A percentile compares a stretch with the other conserved stretches of the same genome.
Conservation (phyloP, 2,329 filamentous ascomycete species). For the Allantophomopsis cytisporea region DNA sequence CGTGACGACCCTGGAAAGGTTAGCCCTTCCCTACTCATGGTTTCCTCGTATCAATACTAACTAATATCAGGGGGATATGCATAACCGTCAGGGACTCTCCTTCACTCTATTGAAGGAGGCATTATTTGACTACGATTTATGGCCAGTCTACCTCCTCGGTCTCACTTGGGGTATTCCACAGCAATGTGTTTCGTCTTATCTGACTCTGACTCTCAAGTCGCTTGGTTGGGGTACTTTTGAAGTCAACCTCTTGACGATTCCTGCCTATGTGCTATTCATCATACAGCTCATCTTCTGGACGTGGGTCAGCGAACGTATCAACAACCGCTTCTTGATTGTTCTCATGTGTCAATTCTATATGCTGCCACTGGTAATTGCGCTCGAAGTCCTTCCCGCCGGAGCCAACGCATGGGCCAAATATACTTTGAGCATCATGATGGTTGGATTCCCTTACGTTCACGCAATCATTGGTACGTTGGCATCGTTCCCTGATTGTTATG, state of each 20-base stretch:
- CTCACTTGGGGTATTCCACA: constrained; percentile 34
- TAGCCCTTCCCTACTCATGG: no score
- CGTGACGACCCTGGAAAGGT: constrained; percentile 35
- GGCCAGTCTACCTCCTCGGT: constrained; percentile 34
- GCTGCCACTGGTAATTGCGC: constrained; percentile 20
- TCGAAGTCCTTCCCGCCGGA: constrained; percentile 14
- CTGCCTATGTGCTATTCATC: constrained; percentile 2
- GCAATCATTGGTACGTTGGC: constrained; percentile 12
- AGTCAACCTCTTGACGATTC: constrained; percentile 20
- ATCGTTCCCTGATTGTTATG: constrained; percentile 9
- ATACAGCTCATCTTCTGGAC: constrained; percentile 28
- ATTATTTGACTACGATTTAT: constrained; percentile 45
- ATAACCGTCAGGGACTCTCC: constrained; percentile 43
- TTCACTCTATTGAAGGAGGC: constrained; percentile 33
- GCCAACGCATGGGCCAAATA: constrained; percentile 17
- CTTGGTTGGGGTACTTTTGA: constrained; percentile 10
- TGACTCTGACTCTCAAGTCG: constrained; percentile 34
- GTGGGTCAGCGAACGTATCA: constrained; percentile 25
- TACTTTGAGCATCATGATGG: constrained; percentile 17
- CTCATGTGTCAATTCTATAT: constrained; percentile 22
- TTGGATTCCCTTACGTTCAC: constrained; percentile 4
- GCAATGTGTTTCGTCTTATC: constrained; percentile 30
- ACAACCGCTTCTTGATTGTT: constrained; percentile 20
- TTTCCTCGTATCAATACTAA: no score
- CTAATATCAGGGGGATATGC: constrained; percentile 32